Base-by-base conservation (phyloP, 2,329 filamentous ascomycete species). In the Cytospora piceae region DNA sequence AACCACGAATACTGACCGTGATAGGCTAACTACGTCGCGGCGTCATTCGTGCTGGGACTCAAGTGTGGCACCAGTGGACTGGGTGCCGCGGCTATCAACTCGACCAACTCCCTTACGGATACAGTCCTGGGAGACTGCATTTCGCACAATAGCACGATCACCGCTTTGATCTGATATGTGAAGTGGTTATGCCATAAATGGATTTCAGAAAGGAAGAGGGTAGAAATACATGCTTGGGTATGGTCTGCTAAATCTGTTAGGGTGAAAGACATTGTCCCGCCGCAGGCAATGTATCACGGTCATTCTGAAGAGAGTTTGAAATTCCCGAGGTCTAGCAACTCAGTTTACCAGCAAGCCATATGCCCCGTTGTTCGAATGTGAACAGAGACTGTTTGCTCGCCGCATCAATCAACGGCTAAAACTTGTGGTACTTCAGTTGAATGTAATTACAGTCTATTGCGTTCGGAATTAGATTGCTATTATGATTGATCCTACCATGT, bases 41-140 rank as follows among this genome's bases (percentile, higher is more conserved):
- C 83, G 70, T 81, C 84, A 6, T 90, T 89, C 70, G 82, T 86
- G 7, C 82, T 85, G 70, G 85, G 79, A 0, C 72, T 87, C 20
- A 77, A 80, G 66, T 87, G 84, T 70, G 79, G 75, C 2, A 79
- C 78, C 9, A 80, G 80, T 22, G 76, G 75, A 0, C 72, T 87
- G 63, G 77, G 74, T 56, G 63, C 64, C 39, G 70, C 71, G 6
- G 72, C 70, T 8, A 71, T 70, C 31, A 78, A 78, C 63, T 69
- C 75, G 20, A 77, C 76, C 1, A 70, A 68, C 24, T 74, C 74
- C 29, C 64, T 77, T 32, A 74, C 73, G 11, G 65, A 69, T 34
- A 68, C 72, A 17, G 71, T 69, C 39, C 73, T 75, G 11, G 75
- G 75, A 6, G 60, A 69, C 4, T 77, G 75, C 59, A 71, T 76